These are phyloP conservation scores for Hyaloscypha bicolor DNA, from an alignment of 495 filamentous ascomycete genomes.

Conservation along the genomic window DNA sequence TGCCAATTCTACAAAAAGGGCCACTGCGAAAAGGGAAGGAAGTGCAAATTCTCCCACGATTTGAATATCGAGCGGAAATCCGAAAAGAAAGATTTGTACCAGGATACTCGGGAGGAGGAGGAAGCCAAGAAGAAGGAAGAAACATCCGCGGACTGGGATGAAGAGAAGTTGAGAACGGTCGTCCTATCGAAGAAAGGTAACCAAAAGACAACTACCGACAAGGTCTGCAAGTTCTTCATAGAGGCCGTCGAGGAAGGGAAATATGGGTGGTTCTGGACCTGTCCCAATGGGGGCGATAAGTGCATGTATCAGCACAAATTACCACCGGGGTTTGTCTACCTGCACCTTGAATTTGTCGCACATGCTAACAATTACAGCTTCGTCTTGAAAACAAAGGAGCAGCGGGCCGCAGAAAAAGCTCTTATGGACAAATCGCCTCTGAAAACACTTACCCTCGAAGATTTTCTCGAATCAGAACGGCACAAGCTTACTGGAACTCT, in stretches of 20 bases:
- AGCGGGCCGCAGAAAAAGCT: slow-evolving; percentile 95
- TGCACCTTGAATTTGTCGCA: background rate
- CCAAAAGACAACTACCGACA: slow-evolving; percentile 93
- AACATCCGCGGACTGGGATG: slow-evolving; percentile 94
- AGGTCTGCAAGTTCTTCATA: slow-evolving; percentile 99
- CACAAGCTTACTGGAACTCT: slow-evolving; percentile 88
- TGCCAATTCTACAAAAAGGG: slow-evolving; percentile 97
- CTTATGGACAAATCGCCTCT: slow-evolving; percentile 94
- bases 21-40: slow-evolving; percentile 93
- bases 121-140: slow-evolving; percentile 87
- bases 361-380: slow-evolving; percentile 60
- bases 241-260: slow-evolving; percentile 97
- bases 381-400: slow-evolving; percentile 96
- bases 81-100: slow-evolving; percentile 90
- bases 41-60: slow-evolving; percentile 98
- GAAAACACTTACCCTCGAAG: slow-evolving; percentile 92
- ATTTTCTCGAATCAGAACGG: slow-evolving; percentile 93
- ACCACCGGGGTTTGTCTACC: slow-evolving; percentile 75
- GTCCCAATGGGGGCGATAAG: slow-evolving; percentile 95
- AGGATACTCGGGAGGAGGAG: slow-evolving; percentile 75
- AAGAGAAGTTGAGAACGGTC: slow-evolving; percentile 89
- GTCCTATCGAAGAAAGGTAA: slow-evolving; percentile 97
- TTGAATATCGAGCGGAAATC: slow-evolving; percentile 84
- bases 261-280: slow-evolving; percentile 99
- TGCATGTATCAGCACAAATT: slow-evolving; percentile 98